These are phyloP conservation scores for Bipolaris zeicola DNA, from an alignment of 2,329 filamentous ascomycete species.

Conservation along the genomic window DNA sequence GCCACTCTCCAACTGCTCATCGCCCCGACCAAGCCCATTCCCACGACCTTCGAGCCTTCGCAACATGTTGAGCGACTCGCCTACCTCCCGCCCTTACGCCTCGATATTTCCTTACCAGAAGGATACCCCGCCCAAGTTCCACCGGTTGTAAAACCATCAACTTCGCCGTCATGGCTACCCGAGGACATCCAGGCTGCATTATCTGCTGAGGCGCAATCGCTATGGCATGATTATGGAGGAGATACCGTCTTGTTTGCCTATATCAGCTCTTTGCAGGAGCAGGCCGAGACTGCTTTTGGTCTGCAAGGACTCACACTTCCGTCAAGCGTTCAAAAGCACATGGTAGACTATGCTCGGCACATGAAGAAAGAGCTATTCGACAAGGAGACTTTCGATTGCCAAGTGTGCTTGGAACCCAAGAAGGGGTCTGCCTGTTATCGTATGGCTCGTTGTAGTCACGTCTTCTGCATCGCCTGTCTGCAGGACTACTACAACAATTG, in stretches of 20 bases:
- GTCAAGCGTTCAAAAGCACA: constrained; percentile 64
- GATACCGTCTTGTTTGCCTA: constrained; percentile 64
- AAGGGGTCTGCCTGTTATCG: constrained; percentile 82
- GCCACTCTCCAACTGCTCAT: constrained; percentile 63
- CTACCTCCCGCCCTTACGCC: constrained; percentile 61
- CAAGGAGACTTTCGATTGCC: constrained; percentile 83
- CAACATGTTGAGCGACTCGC: constrained; percentile 55
- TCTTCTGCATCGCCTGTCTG: constrained; percentile 88
- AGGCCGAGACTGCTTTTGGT: constrained; percentile 61
- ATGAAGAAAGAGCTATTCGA: constrained; percentile 78
- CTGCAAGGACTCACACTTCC: constrained; percentile 57
- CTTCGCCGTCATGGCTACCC: constrained; percentile 61
- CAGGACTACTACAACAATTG: constrained; percentile 88
- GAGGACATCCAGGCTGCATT: constrained; percentile 52
- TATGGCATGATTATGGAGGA: constrained; percentile 66
- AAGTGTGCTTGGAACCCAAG: constrained; percentile 88
- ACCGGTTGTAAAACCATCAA: constrained; percentile 57
- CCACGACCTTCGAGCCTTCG: constrained; percentile 32
- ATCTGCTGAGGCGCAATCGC: constrained; percentile 52
- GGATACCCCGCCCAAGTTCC: constrained; percentile 61
- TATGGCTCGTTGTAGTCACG: constrained; percentile 82
- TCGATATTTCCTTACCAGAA: constrained; percentile 59
- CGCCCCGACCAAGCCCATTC: constrained; percentile 59
- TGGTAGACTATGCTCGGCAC: constrained; percentile 79
- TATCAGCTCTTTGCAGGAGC: constrained; percentile 65